A percentile compares a stretch with the other conserved stretches of the same genome.
Conservation (phyloP, 192 early-diverging fungal species). For the Linnemannia exigua region DNA sequence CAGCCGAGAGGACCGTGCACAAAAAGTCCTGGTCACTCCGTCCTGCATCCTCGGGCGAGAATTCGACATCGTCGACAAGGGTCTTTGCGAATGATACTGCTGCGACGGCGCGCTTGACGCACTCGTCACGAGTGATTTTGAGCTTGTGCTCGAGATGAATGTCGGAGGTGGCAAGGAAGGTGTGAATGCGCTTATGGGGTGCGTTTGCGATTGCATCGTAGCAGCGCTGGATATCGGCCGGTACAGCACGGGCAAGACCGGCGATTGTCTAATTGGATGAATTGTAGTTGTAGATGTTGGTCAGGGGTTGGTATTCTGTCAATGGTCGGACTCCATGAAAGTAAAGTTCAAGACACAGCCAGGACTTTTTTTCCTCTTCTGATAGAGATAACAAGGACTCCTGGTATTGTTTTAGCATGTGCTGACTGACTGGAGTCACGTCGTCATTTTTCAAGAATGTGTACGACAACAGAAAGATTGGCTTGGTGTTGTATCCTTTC, state of each 20-base stretch:
- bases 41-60: conserved; percentile 96
- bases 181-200: conserved; percentile 91
- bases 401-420: not conserved
- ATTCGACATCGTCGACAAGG: conserved; percentile 92
- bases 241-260: conserved; percentile 89
- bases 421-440: not conserved
- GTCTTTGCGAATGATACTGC: conserved; percentile 85
- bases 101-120: conserved; percentile 82
- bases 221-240: conserved; percentile 89
- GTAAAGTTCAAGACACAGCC: not conserved
- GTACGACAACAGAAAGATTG: too few relatives aligned
- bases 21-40: conserved; percentile 92
- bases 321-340: not conserved
- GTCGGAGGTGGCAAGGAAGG: conserved; percentile 96
- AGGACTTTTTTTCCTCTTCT: not conserved
- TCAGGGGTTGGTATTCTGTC: not conserved
- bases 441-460: not conserved
- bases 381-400: not conserved
- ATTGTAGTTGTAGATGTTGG: not conserved
- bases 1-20: conserved; percentile 82
- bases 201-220: conserved; percentile 92
- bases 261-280: conserved; percentile 74
- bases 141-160: conserved; percentile 97
- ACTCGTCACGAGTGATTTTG: conserved; percentile 89
- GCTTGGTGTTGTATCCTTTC: not conserved